phyloP scores from a whole-genome alignment of 2,329 filamentous ascomycete genomes.

The Amauroascus niger region DNA sequence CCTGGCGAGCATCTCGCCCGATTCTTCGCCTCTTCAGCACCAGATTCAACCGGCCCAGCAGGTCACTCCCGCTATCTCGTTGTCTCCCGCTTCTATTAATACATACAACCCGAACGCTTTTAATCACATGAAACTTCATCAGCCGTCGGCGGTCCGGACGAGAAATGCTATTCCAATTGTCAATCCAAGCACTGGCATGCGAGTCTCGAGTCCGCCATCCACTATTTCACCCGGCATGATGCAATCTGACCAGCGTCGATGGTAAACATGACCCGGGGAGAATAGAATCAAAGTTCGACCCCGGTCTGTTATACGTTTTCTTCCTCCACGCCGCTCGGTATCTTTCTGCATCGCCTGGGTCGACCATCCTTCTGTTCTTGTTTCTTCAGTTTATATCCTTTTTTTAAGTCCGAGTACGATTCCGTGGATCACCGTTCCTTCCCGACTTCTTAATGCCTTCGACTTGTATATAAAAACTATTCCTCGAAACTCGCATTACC shows the following conservation, averaged over 20 bases:
- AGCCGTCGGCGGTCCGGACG: constrained; percentile 76
- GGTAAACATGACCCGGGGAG: constrained; percentile 28
- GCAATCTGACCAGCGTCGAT: constrained; percentile 42
- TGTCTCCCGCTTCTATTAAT: constrained; percentile 52
- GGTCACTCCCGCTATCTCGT: constrained; percentile 61
- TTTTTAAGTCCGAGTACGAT: constrained; percentile 11
- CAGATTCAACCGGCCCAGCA: constrained; percentile 63
- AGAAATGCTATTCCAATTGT: constrained; percentile 97
- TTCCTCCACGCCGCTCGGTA: constrained; percentile 11
- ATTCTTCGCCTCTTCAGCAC: constrained; percentile 82
- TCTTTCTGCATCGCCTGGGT: constrained; percentile 13
- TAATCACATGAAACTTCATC: constrained; percentile 75
- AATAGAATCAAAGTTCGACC: not conserved
- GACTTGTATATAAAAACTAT: constrained; percentile 9
- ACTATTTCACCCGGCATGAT: constrained; percentile 56
- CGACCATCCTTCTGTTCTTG: constrained; percentile 10
- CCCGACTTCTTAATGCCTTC: constrained; percentile 7
- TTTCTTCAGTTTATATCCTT: constrained; percentile 9
- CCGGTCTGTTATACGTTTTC: constrained; percentile 7
- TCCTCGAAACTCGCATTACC: not conserved
- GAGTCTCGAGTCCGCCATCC: constrained; percentile 78
- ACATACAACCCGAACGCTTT: constrained; percentile 54
- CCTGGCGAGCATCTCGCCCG: constrained; percentile 85
- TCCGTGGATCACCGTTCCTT: constrained; percentile 11
- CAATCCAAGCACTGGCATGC: constrained; percentile 83